Base-by-base conservation (phyloP, 2,329 filamentous ascomycete genomes). In the Colletotrichum nymphaeae region DNA sequence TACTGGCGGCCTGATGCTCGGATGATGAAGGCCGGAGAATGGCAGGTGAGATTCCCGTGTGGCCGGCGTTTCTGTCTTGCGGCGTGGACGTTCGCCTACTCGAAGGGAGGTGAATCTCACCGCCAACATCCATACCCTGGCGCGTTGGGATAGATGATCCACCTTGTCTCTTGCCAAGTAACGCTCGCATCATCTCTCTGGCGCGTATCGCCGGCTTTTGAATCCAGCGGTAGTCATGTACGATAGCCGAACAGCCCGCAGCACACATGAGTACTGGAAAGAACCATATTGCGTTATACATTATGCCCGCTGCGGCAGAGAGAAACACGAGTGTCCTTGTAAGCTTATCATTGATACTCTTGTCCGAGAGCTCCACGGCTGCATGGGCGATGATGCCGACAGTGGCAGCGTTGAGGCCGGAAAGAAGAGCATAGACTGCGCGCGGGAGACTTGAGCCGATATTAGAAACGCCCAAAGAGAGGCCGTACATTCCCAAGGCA, bases 251-350 rank as follows among this genome's bases (percentile, higher is more conserved):
- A 1, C 86, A 12, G 0, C 92, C 93, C 0, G 87, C 89, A 1
- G 85, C 75, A 0, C 88, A 76, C 81, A 94, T 91, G 5, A 95
- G 78, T 0, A 90, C 77, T 0, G 93, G 93, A 58, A 94, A 95
- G 76, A 93, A 95, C 93, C 93, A 95, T 0, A 95, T 81, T 0
- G 92, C 89, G 63, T 91, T 94, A 76, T 94, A 94, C 62, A 93
- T 85, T 75, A 95, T 82, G 0, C 93, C 93, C 0, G 91, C 92
- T 9, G 88, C 86, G 0, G 85, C 93, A 3, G 88, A 88, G 7
- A 92, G 77, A 14, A 94, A 91, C 0, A 95, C 90, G 1, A 94
- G 76, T 0, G 92, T 82, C 1, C 93, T 84, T 0, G 92, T 91
- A 3, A 93, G 60, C 24, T 84, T 84, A 77, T 94, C 92, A 0